Evolutionary conservation across 78 protist species (phyloP).

Genomic region (Dictyostelium firmibasis): DNA sequence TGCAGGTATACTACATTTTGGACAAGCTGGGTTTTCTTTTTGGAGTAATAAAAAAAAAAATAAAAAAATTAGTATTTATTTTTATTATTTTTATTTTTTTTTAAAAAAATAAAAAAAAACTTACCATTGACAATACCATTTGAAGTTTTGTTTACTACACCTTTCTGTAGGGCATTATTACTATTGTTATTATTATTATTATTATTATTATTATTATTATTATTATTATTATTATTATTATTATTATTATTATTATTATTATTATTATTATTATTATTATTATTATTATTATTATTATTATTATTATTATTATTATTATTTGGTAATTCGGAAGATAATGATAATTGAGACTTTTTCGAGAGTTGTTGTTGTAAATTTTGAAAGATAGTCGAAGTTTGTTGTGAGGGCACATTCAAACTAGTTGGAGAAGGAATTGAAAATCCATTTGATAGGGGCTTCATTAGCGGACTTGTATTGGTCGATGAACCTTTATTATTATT

Average conservation of each 20-base stretch:
- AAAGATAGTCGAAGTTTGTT: neutral
- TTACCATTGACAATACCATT: neutral
- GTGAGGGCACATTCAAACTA: neutral
- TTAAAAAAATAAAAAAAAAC: too few relatives aligned
- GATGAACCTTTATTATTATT: neutral
- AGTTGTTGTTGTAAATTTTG: neutral
- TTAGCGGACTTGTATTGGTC: neutral
- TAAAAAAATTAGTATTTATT: neutral
- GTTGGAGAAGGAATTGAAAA: neutral
- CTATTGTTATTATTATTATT: neutral
- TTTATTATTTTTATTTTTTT: too few relatives aligned
- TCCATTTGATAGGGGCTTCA: neutral
- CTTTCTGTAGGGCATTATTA: neutral
- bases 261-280: neutral
- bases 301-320: neutral
- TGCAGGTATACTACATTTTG: constrained; percentile 50
- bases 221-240: neutral
- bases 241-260: neutral
- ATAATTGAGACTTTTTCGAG: neutral
- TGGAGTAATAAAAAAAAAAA: neutral
- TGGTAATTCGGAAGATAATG: neutral
- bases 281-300: neutral
- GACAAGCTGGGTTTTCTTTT: constrained; percentile 63
- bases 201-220: neutral
- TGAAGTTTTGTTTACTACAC: neutral